phyloP scores from a whole-genome alignment of 441 rosid species.

The Omphalea diandra region DNA sequence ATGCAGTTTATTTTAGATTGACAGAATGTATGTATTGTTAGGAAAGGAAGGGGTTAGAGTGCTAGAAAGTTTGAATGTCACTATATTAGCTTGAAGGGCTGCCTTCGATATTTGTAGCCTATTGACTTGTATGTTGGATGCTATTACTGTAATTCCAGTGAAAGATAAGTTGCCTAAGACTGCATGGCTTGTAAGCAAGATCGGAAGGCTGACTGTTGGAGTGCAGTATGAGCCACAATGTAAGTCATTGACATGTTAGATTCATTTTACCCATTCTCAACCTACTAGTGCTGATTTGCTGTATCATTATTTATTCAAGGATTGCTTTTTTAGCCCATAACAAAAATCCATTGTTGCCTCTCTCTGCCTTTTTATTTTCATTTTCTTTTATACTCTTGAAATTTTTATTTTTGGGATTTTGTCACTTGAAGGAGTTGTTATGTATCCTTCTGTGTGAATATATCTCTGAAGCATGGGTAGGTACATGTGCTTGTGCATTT shows the following conservation, averaged over 20 bases:
- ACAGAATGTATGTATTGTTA: not conserved
- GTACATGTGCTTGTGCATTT: not conserved
- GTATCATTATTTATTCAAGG: not conserved
- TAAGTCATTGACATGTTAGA: slow-evolving; percentile 36
- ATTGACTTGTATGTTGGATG: slow-evolving; percentile 5
- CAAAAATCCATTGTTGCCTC: not conserved
- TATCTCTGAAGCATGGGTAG: not conserved
- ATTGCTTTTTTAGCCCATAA: slow-evolving; percentile 6
- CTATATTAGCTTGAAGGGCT: slow-evolving; percentile 13
- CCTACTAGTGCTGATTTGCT: not conserved
- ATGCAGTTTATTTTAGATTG: not conserved
- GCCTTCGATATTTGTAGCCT: not conserved
- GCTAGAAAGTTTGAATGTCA: not conserved
- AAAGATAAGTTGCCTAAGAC: slow-evolving; percentile 56
- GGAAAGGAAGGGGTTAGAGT: not conserved
- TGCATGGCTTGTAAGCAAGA: slow-evolving; percentile 91
- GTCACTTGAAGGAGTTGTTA: not conserved
- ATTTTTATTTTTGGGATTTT: not conserved
- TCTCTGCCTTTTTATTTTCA: no score
- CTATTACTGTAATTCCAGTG: slow-evolving; percentile 32
- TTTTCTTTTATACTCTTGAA: not conserved
- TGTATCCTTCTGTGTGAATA: not conserved
- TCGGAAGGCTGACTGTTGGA: slow-evolving; percentile 81
- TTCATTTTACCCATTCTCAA: slow-evolving; percentile 2
- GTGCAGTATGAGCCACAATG: slow-evolving; percentile 79